phyloP scores from a whole-genome alignment of 179 eudicot genomes.

The Actinidia arguta region DNA sequence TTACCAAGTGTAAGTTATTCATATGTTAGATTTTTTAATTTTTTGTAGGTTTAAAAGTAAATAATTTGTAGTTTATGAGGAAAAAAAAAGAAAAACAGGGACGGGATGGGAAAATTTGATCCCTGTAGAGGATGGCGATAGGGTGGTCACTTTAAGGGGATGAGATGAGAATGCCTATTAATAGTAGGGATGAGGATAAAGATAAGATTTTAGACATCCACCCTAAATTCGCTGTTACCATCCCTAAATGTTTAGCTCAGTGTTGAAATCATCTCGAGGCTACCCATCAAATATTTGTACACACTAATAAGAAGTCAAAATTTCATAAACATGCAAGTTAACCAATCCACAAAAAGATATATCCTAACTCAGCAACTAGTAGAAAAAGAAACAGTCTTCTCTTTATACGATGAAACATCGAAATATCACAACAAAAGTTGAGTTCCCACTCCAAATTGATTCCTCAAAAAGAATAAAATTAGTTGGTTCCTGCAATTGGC shows the following conservation, averaged over 20 bases:
- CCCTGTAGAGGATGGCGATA: too few species aligned
- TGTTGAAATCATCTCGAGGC: not conserved
- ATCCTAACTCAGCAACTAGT: not conserved
- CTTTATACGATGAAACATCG: not conserved
- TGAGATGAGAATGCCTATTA: too few species aligned
- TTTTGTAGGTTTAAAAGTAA: too few species aligned
- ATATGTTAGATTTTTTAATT: too few species aligned
- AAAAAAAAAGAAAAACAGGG: too few species aligned
- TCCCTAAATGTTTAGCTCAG: not conserved
- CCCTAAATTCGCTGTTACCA: too few species aligned
- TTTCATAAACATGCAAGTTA: not conserved
- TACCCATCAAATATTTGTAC: not conserved
- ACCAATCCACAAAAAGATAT: not conserved
- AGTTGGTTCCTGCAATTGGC: not conserved
- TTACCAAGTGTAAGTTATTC: too few species aligned
- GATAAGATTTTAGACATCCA: too few species aligned
- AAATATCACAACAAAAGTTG: not conserved
- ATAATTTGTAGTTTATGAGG: too few species aligned
- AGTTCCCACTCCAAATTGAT: not conserved
- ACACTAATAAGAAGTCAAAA: not conserved
- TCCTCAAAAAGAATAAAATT: not conserved
- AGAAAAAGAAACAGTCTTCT: not conserved
- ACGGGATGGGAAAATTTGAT: too few species aligned
- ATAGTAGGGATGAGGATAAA: too few species aligned
- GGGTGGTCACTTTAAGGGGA: too few species aligned